Evolutionary conservation across 2,329 filamentous ascomycete species (phyloP), one percentile per base, ranked within the genome.

Genomic region (Eurotiales sp.): DNA sequence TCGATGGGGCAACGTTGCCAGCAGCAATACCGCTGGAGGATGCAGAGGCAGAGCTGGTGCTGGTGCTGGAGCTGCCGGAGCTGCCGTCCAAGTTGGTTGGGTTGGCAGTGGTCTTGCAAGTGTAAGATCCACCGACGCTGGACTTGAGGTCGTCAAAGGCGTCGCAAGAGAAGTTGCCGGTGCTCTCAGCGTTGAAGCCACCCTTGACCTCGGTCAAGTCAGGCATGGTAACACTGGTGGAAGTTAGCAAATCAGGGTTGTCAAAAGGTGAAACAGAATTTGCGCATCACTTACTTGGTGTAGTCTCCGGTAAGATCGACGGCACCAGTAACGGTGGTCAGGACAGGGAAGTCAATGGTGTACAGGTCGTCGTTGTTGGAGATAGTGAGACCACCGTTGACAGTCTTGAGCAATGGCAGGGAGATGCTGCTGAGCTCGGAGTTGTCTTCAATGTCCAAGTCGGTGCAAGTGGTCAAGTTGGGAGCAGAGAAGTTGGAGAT

Each of bases 251-350:
- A n/a, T n/a, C n/a, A n/a, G n/a, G n/a, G n/a, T n/a, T n/a, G n/a
- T n/a, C n/a, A n/a, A n/a, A n/a, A n/a, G n/a, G n/a, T n/a, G n/a
- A n/a, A n/a, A n/a, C n/a, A n/a, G 14, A 1, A 36, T n/a, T 12
- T 19, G 19, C 15, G 27, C 34, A 19, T n/a, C 44, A 82, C 88
- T 78, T 80, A 95, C 90, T 81, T 77, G 57, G 83, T 80, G 72
- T 96, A 95, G 76, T 84, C 87, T 64, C 93, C 93, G 62, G 85
- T 84, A 70, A 96, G 83, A 70, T 90, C 86, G 65, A 97, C 78
- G 63, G 89, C 90, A 74, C 91, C 92, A 58, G 78, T 81, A 53
- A 96, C 82, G 50, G 76, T 81, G 65, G 81, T 66, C 23, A 99
- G 81, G 58, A 77, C 67, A 55, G 80, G 78, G 73, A 97, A 87